Evolutionary conservation across 257 asterid genomes (phyloP), one percentile per base, ranked within the genome.

Genomic region (Lantana camara): DNA sequence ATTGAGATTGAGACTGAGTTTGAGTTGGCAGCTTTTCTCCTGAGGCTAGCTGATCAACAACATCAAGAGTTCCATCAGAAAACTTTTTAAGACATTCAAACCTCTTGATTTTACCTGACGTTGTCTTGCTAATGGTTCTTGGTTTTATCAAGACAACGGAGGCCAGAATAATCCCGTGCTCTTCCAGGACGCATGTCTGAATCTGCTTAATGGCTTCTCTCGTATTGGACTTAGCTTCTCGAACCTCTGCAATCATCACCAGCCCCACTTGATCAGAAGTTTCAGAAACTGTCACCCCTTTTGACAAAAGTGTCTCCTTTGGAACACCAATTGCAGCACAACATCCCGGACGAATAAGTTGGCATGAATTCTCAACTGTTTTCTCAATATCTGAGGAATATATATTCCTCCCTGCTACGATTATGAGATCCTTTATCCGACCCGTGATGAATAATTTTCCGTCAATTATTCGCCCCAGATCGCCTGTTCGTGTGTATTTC

Each of bases 41-140:
- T 4, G 56, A 51, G 16, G 49, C 58, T 23, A 70, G 79, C 63
- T 76, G 61, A 16, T 73, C 68, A 53, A 82, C 73, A 6, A 78
- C 42, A 48, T 69, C 75, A 22, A 87, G 63, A 27, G 80, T 76
- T 51, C 82, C 95, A 63, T 76, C 83, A 41, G 59, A 54, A 54
- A 80, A 87, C 67, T 62, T 80, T 27, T 76, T 80, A 47, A 80
- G 75, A 71, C 89, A 82, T 30, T 87, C 95, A 45, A 60, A 82
- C 76, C 95, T 73, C 76, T 77, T 82, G 65, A 87, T 76, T 56
- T 87, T 87, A 23, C 95, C 95, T 20, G 88, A 87, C 4, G 86
- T 87, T 8, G 91, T 86, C 79, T 87, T 84, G 38, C 83, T 71
- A 57, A 87, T 80, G 13, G 89, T 73, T 74, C 73, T 87, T 10